phyloP scores from a whole-genome alignment of 2,329 filamentous ascomycete species.

The Cercospora berteroae region DNA sequence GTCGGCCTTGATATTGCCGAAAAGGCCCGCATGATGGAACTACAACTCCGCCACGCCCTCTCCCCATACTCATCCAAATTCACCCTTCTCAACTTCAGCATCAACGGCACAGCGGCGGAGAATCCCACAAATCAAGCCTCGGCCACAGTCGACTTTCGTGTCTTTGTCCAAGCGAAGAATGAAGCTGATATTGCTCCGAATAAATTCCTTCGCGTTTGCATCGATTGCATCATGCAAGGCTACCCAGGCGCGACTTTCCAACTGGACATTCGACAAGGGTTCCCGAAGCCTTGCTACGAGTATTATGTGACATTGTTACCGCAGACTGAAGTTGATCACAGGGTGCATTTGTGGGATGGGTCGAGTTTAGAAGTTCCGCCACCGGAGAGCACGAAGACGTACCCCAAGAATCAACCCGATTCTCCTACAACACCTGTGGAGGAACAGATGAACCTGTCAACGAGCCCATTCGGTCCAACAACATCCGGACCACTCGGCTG shows the following conservation, averaged over 20 bases:
- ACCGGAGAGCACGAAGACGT: slow-evolving; percentile 35
- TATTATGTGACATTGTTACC: slow-evolving; percentile 43
- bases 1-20: slow-evolving; percentile 47
- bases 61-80: slow-evolving; percentile 40
- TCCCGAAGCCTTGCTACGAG: slow-evolving; percentile 43
- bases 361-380: slow-evolving; percentile 36
- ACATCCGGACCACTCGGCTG: slow-evolving; percentile 40
- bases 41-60: slow-evolving; percentile 44
- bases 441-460: not conserved
- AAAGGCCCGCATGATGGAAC: slow-evolving; percentile 49
- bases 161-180: slow-evolving; percentile 39
- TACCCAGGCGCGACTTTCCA: slow-evolving; percentile 37
- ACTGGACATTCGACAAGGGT: slow-evolving; percentile 41
- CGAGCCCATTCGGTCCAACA: slow-evolving; percentile 38
- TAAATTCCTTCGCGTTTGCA: slow-evolving; percentile 42
- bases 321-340: slow-evolving; percentile 32
- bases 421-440: slow-evolving; percentile 23
- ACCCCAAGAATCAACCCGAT: slow-evolving; percentile 39
- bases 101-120: slow-evolving; percentile 47
- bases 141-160: slow-evolving; percentile 50
- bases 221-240: slow-evolving; percentile 45
- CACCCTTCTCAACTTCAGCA: slow-evolving; percentile 39
- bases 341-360: slow-evolving; percentile 34
- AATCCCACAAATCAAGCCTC: slow-evolving; percentile 45
- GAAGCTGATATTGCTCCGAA: slow-evolving; percentile 30